Evolutionary conservation across 2,329 filamentous ascomycete genomes (phyloP).

Genomic region (Trichoderma afroharzianum): DNA sequence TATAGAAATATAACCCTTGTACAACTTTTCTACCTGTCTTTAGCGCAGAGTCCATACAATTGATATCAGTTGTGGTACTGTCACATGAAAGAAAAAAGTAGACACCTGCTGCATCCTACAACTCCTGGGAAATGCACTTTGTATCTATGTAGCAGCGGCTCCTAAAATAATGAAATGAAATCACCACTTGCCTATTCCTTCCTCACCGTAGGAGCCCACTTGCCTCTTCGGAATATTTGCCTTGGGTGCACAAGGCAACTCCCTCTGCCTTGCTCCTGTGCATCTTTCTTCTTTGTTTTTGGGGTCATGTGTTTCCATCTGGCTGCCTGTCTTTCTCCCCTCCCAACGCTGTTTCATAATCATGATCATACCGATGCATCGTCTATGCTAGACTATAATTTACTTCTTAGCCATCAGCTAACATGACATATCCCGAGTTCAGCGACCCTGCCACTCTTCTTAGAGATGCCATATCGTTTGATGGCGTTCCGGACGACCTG

Average conservation of each 20-base stretch:
- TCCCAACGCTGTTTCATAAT: background rate
- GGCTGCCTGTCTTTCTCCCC: background rate
- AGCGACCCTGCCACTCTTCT: background rate
- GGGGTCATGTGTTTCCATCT: background rate
- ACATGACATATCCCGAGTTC: constrained; percentile 19
- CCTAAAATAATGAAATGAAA: constrained; percentile 11
- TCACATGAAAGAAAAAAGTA: constrained; percentile 16
- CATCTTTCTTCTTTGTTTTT: background rate
- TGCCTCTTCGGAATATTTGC: background rate
- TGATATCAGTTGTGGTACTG: constrained; percentile 34
- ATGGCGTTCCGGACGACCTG: constrained; percentile 18
- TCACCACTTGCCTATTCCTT: background rate
- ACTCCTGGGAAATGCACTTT: background rate
- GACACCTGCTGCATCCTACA: constrained; percentile 13
- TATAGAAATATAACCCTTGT: constrained; percentile 40
- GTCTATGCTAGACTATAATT: background rate
- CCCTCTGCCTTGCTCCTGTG: background rate
- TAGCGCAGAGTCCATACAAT: constrained; percentile 37
- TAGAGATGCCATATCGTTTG: constrained; percentile 8
- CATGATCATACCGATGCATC: background rate
- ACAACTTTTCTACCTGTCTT: constrained; percentile 35
- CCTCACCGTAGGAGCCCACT: background rate
- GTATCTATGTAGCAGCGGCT: constrained; percentile 4
- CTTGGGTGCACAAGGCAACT: background rate
- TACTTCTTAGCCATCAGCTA: background rate